Evolutionary conservation across 768 basidiomycete species (phyloP).

Genomic region (Tylopilus plumbeoviolaceoides): DNA sequence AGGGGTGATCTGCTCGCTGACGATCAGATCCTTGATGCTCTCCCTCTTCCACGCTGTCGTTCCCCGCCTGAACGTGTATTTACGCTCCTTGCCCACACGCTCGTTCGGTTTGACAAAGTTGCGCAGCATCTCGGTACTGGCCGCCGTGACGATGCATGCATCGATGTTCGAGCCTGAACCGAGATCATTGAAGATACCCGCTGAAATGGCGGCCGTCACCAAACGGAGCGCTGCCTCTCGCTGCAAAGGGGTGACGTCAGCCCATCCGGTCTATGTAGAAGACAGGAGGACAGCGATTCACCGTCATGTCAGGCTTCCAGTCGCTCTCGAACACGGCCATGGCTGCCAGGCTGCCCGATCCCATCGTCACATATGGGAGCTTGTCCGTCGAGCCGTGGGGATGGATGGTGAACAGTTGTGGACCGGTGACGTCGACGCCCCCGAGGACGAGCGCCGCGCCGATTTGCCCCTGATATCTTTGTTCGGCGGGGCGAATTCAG

Average conservation of each 20-base stretch:
- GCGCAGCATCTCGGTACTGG: slow-evolving; percentile 85
- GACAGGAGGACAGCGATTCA: slow-evolving; percentile 32
- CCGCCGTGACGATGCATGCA: slow-evolving; percentile 89
- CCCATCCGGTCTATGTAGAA: background rate
- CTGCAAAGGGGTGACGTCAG: slow-evolving; percentile 36
- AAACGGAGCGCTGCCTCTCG: slow-evolving; percentile 76
- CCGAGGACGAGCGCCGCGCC: slow-evolving; percentile 96
- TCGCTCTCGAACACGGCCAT: slow-evolving; percentile 95
- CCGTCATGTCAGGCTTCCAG: slow-evolving; percentile 82
- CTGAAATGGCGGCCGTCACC: slow-evolving; percentile 82
- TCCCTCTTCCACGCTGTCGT: slow-evolving; percentile 90
- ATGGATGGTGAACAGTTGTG: slow-evolving; percentile 92
- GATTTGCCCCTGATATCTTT: slow-evolving; percentile 87
- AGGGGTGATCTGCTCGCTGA: slow-evolving; percentile 62
- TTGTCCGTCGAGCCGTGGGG: slow-evolving; percentile 99
- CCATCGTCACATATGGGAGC: slow-evolving; percentile 98
- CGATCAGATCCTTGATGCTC: slow-evolving; percentile 64
- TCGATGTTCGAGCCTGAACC: slow-evolving; percentile 99
- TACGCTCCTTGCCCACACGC: slow-evolving; percentile 72
- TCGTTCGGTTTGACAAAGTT: slow-evolving; percentile 93
- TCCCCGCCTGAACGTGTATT: slow-evolving; percentile 69
- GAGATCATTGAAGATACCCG: slow-evolving; percentile 99
- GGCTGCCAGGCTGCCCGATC: slow-evolving; percentile 91
- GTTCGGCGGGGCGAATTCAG: background rate
- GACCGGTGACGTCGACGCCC: slow-evolving; percentile 91